Conservation (phyloP, 768 basidiomycete genomes). For the Amanita phalloides region DNA sequence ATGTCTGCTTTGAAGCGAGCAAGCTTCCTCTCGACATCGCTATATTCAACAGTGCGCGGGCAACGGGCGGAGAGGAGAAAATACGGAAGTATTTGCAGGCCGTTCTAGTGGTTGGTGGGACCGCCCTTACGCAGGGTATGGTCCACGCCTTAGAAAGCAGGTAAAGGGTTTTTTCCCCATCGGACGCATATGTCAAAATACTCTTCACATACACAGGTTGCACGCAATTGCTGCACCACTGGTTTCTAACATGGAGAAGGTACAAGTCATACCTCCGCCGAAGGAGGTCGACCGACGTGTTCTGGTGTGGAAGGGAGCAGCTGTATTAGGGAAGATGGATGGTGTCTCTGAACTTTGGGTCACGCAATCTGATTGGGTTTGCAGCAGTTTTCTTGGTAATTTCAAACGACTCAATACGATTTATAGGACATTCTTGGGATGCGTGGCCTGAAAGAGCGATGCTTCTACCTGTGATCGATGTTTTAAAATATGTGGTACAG, state of each 20-base stretch:
- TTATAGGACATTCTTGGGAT: slow-evolving; percentile 66
- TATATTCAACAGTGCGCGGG: slow-evolving; percentile 85
- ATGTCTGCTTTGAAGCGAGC: slow-evolving; percentile 76
- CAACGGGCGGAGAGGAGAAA: slow-evolving; percentile 81
- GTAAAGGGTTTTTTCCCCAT: slow-evolving; percentile 21
- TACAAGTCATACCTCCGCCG: slow-evolving; percentile 89
- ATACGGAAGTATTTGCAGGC: slow-evolving; percentile 83
- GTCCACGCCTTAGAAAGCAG: slow-evolving; percentile 82
- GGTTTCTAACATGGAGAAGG: slow-evolving; percentile 76
- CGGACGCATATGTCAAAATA: not conserved
- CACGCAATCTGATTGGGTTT: slow-evolving; percentile 77
- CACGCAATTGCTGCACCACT: slow-evolving; percentile 81
- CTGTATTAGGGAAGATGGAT: slow-evolving; percentile 89
- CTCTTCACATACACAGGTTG: slow-evolving; percentile 27
- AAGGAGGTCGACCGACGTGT: slow-evolving; percentile 87
- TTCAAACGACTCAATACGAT: slow-evolving; percentile 1
- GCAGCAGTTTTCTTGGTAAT: slow-evolving; percentile 10
- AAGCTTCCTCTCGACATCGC: slow-evolving; percentile 90
- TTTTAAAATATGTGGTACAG: not conserved
- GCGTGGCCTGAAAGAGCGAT: slow-evolving; percentile 73
- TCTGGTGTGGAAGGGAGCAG: slow-evolving; percentile 91
- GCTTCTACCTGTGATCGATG: slow-evolving; percentile 53
- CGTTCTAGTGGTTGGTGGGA: slow-evolving; percentile 82
- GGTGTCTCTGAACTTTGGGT: slow-evolving; percentile 86
- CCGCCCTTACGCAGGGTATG: slow-evolving; percentile 72